Evolutionary conservation across 768 basidiomycete species (phyloP).

Genomic region (Stropharia rugosoannulata): DNA sequence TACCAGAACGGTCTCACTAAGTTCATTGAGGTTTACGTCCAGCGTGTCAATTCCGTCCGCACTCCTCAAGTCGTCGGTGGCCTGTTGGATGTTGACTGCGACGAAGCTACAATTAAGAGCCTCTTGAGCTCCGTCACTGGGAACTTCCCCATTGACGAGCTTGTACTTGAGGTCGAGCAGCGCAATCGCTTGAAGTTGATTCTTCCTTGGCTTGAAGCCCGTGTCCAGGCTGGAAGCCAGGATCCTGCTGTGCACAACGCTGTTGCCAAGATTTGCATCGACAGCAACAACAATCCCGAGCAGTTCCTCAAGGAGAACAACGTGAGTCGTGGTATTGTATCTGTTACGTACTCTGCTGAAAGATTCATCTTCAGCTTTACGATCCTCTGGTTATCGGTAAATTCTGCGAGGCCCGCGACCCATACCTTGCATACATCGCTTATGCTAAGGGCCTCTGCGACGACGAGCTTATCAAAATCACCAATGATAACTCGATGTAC

Average conservation of each 20-base stretch:
- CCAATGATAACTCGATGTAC: slow-evolving; percentile 99
- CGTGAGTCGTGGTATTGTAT: slow-evolving; percentile 42
- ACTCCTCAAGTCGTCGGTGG: slow-evolving; percentile 98
- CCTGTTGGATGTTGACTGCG: slow-evolving; percentile 96
- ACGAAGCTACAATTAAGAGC: slow-evolving; percentile 92
- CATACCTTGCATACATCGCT: slow-evolving; percentile 97
- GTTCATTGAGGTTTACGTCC: slow-evolving; percentile 99
- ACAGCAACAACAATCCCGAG: slow-evolving; percentile 98
- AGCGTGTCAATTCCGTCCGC: slow-evolving; percentile 94
- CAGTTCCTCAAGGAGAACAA: slow-evolving; percentile 99
- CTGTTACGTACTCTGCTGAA: slow-evolving; percentile 8
- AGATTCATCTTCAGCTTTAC: slow-evolving; percentile 63
- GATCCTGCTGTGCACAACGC: slow-evolving; percentile 96
- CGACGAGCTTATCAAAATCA: slow-evolving; percentile 94
- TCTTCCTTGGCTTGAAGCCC: slow-evolving; percentile 94
- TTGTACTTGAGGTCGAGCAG: slow-evolving; percentile 96
- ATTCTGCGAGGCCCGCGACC: slow-evolving; percentile 98
- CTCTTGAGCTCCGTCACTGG: slow-evolving; percentile 94
- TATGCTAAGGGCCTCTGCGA: slow-evolving; percentile 99
- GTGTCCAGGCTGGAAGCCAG: slow-evolving; percentile 91
- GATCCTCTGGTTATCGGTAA: slow-evolving; percentile 97
- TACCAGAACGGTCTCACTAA: slow-evolving; percentile 96
- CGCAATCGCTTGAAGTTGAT: slow-evolving; percentile 96
- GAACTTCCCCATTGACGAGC: slow-evolving; percentile 96
- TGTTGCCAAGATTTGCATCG: slow-evolving; percentile 97